A percentile compares a stretch with the other conserved stretches of the same genome.
Conservation (phyloP, 1,284 basidiomycete genomes). For the Malassezia japonica region DNA sequence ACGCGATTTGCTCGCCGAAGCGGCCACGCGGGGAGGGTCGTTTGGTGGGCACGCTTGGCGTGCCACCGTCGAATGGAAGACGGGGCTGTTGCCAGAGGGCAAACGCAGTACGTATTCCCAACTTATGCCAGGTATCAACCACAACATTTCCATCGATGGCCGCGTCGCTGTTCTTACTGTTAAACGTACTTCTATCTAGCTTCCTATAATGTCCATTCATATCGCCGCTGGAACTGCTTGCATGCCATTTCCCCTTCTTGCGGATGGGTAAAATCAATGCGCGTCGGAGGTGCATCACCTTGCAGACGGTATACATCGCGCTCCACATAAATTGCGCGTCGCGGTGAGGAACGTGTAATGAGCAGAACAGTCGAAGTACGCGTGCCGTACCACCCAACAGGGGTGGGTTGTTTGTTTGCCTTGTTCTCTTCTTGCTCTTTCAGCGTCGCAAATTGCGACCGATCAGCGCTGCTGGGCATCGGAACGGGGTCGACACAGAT, state of each 20-base stretch:
- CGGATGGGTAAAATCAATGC: not conserved
- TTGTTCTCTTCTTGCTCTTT: not conserved
- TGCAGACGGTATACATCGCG: slow-evolving; percentile 8
- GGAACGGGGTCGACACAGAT: slow-evolving; percentile 6
- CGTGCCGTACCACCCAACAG: slow-evolving; percentile 14
- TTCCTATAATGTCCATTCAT: slow-evolving; percentile 3
- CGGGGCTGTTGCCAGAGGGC: slow-evolving; percentile 39
- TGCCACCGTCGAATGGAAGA: slow-evolving; percentile 40
- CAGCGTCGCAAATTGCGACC: not conserved
- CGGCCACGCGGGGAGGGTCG: slow-evolving; percentile 34
- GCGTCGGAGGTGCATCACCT: not conserved
- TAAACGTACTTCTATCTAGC: slow-evolving; percentile 17
- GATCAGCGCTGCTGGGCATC: slow-evolving; percentile 4
- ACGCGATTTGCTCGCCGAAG: slow-evolving; percentile 39
- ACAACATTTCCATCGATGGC: slow-evolving; percentile 44
- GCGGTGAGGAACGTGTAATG: slow-evolving; percentile 2
- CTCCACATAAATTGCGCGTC: slow-evolving; percentile 9
- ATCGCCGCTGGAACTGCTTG: slow-evolving; percentile 9
- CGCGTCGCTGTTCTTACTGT: slow-evolving; percentile 40
- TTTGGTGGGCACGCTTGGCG: slow-evolving; percentile 43
- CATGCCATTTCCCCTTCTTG: too few relatives aligned
- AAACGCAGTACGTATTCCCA: slow-evolving; percentile 21
- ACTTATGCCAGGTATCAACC: slow-evolving; percentile 41
- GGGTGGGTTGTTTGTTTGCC: not conserved
- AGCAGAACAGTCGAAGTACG: slow-evolving; percentile 14